These are phyloP conservation scores for Pseudozyma sp. DNA, from an alignment of 1,284 basidiomycete species.

Conservation along the genomic window DNA sequence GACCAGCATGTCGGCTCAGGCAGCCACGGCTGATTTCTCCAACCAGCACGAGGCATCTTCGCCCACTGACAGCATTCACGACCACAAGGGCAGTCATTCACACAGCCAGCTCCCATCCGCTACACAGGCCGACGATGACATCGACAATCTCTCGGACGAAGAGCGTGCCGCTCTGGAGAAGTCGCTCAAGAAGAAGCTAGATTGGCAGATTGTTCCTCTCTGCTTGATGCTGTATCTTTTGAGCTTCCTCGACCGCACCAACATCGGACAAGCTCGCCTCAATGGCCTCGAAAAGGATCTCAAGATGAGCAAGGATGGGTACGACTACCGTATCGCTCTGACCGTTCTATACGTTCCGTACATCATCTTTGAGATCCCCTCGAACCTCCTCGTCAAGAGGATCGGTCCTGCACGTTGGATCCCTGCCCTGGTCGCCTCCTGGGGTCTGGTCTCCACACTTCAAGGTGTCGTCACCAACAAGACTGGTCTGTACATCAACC, in stretches of 20 bases:
- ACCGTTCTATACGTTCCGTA: slow-evolving; percentile 66
- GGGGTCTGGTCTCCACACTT: slow-evolving; percentile 58
- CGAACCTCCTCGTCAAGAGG: slow-evolving; percentile 59
- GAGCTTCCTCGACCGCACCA: slow-evolving; percentile 55
- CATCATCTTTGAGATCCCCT: slow-evolving; percentile 62
- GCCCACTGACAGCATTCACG: slow-evolving; percentile 28
- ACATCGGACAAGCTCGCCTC: slow-evolving; percentile 58
- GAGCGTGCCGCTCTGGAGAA: slow-evolving; percentile 40
- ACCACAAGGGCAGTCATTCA: slow-evolving; percentile 20
- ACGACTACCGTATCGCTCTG: slow-evolving; percentile 53
- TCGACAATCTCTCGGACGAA: slow-evolving; percentile 21
- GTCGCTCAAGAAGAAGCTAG: slow-evolving; percentile 56
- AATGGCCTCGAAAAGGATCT: slow-evolving; percentile 48
- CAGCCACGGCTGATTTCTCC: slow-evolving; percentile 12
- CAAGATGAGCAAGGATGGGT: slow-evolving; percentile 32
- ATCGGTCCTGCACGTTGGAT: slow-evolving; percentile 58
- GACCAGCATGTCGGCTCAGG: slow-evolving; percentile 20
- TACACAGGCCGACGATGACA: slow-evolving; percentile 26
- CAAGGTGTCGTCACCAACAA: slow-evolving; percentile 57
- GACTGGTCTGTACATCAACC: slow-evolving; percentile 59
- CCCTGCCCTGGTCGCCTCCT: slow-evolving; percentile 51
- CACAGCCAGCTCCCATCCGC: slow-evolving; percentile 8
- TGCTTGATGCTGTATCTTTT: slow-evolving; percentile 54
- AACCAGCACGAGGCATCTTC: slow-evolving; percentile 25
- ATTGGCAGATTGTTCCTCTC: slow-evolving; percentile 58